Evolutionary conservation across 1,139 yeast species (phyloP).

Genomic region (Saccharomyces hybrid): DNA sequence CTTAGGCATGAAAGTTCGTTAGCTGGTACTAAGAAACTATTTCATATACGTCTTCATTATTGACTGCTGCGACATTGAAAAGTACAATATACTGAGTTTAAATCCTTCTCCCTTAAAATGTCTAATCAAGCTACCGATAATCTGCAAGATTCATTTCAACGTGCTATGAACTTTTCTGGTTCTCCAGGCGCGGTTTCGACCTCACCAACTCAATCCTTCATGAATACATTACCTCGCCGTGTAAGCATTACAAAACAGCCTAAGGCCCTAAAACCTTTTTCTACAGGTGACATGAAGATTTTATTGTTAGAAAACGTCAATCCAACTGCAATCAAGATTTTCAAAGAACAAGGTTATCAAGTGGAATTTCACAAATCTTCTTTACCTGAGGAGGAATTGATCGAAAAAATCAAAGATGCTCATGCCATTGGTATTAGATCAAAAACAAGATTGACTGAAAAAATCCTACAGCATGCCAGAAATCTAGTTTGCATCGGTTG

Average conservation of each 20-base stretch:
- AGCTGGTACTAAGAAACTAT: not conserved
- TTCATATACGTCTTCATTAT: not conserved
- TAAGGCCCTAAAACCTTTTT: conserved; percentile 36
- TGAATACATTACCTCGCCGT: conserved; percentile 33
- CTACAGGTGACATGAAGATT: conserved; percentile 71
- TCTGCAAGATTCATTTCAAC: conserved; percentile 48
- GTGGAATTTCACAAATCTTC: conserved; percentile 90
- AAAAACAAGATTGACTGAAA: conserved; percentile 80
- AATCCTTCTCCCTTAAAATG: conserved; percentile 3
- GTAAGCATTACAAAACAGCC: conserved; percentile 39
- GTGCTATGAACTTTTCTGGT: conserved; percentile 37
- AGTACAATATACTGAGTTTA: not conserved
- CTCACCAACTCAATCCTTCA: conserved; percentile 40
- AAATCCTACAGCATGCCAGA: conserved; percentile 74
- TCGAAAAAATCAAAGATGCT: conserved; percentile 86
- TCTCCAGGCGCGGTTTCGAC: conserved; percentile 71
- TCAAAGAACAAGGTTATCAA: conserved; percentile 88
- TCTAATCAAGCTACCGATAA: conserved; percentile 43
- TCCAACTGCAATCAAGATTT: conserved; percentile 79
- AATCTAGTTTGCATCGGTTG: conserved; percentile 90
- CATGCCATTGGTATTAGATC: conserved; percentile 98
- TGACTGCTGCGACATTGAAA: not conserved
- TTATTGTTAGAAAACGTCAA: conserved; percentile 88
- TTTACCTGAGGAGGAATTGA: conserved; percentile 84
- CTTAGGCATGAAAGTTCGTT: not conserved